Evolutionary conservation across 108 stramenopile genomes (phyloP).

Genomic region (Skeletonema marinoi): DNA sequence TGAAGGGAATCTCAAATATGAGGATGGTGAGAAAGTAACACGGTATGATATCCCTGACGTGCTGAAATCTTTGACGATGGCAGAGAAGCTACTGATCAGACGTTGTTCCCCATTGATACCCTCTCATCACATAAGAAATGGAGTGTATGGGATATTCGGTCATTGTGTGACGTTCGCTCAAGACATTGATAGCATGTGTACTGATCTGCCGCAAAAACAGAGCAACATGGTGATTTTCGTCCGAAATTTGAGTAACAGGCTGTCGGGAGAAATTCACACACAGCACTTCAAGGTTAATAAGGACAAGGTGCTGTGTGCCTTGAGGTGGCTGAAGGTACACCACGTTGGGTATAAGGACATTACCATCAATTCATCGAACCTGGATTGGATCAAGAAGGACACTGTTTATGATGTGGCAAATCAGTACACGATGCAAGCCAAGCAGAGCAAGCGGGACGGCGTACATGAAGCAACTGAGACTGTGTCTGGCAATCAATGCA

Average conservation of each 20-base stretch:
- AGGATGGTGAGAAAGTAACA: background rate
- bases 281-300: background rate
- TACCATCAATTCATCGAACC: background rate
- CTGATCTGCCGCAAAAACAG: background rate
- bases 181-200: slow-evolving; percentile 2
- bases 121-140: background rate
- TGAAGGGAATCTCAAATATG: background rate
- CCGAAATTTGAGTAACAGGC: background rate
- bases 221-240: slow-evolving; percentile 10
- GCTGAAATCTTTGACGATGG: slow-evolving; percentile 3
- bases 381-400: slow-evolving; percentile 15
- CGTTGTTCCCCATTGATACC: slow-evolving; percentile 13
- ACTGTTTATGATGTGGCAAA: background rate
- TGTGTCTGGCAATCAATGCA: background rate
- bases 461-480: background rate
- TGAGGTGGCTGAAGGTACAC: slow-evolving; percentile 25
- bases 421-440: background rate
- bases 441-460: background rate
- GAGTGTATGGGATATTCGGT: background rate
- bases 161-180: slow-evolving; percentile 15
- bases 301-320: background rate
- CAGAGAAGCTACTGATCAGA: slow-evolving; percentile 18
- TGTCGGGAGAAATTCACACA: background rate
- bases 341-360: slow-evolving; percentile 13
- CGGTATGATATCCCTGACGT: slow-evolving; percentile 1